These are phyloP conservation scores for Lentinula edodes DNA, from an alignment of 768 basidiomycete species.

Conservation along the genomic window DNA sequence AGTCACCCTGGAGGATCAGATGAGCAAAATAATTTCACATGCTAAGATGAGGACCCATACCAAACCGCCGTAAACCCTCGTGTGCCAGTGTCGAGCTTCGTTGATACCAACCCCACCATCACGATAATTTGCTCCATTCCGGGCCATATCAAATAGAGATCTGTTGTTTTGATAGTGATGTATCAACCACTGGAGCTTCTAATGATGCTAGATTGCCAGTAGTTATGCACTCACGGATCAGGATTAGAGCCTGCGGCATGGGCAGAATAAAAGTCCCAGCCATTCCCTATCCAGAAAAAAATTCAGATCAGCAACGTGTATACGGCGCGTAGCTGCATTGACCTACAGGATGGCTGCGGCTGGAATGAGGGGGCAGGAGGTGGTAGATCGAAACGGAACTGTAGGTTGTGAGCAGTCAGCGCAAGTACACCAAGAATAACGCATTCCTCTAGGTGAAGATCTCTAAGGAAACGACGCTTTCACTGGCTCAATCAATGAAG, in stretches of 20 bases:
- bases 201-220: not conserved
- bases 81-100: slow-evolving; percentile 64
- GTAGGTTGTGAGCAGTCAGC: not conserved
- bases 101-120: slow-evolving; percentile 38
- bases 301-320: slow-evolving; percentile 6
- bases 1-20: slow-evolving; percentile 35
- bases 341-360: slow-evolving; percentile 52
- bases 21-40: not conserved
- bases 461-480: not conserved
- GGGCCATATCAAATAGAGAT: slow-evolving; percentile 51
- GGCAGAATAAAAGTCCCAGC: slow-evolving; percentile 58
- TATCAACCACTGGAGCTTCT: not conserved
- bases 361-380: slow-evolving; percentile 28
- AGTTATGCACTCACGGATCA: slow-evolving; percentile 46
- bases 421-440: not conserved
- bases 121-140: slow-evolving; percentile 26
- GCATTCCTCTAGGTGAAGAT: not conserved
- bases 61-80: slow-evolving; percentile 56
- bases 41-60: slow-evolving; percentile 27
- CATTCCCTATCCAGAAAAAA: slow-evolving; percentile 42
- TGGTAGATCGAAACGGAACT: slow-evolving; percentile 25
- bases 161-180: slow-evolving; percentile 23
- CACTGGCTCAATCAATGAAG: not conserved
- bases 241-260: slow-evolving; percentile 40
- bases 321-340: slow-evolving; percentile 4